Percentiles rank a stretch among this genome's conserved stretches.
Conservation (phyloP, 1,139 yeast species). For the Cylindricascospora bacillispora region DNA sequence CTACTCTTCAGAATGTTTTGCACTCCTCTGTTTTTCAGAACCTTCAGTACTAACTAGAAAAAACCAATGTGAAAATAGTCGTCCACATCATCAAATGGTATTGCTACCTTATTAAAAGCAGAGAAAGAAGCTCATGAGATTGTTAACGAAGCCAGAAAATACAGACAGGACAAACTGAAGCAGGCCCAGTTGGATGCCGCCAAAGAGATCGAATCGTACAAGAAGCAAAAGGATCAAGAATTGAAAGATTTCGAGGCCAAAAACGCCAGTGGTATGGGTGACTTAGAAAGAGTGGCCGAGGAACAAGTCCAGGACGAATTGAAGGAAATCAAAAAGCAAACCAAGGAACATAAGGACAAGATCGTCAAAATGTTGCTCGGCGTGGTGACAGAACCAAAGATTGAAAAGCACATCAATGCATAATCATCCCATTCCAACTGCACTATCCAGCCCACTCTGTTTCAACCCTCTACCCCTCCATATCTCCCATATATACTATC, state of each 20-base stretch:
- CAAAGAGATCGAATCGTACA: constrained; percentile 77
- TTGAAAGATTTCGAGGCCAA: constrained; percentile 55
- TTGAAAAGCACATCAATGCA: constrained; percentile 76
- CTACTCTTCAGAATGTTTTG: too few relatives aligned
- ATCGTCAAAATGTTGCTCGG: constrained; percentile 71
- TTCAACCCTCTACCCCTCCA: too few relatives aligned
- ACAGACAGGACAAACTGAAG: constrained; percentile 52
- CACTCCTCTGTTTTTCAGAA: too few relatives aligned
- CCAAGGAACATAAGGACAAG: constrained; percentile 45
- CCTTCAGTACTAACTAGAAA: too few relatives aligned
- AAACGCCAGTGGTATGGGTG: constrained; percentile 29
- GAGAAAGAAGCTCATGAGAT: constrained; percentile 95
- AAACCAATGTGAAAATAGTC: too few relatives aligned
- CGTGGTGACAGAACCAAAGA: constrained; percentile 68
- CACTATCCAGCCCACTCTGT: too few relatives aligned
- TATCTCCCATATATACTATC: too few relatives aligned
- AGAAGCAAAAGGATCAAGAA: constrained; percentile 72
- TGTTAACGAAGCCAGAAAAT: constrained; percentile 67
- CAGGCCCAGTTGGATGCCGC: constrained; percentile 92
- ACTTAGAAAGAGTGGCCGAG: constrained; percentile 64
- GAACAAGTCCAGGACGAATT: constrained; percentile 46
- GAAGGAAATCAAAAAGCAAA: constrained; percentile 48
- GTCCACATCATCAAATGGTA: too few relatives aligned
- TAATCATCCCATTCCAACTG: constrained; percentile 10
- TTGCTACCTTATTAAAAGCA: constrained; percentile 39